A percentile compares a stretch with the other conserved stretches of the same genome.
phyloP scores from a whole-genome alignment of 345 rosid genomes.

The Salix caprea region DNA sequence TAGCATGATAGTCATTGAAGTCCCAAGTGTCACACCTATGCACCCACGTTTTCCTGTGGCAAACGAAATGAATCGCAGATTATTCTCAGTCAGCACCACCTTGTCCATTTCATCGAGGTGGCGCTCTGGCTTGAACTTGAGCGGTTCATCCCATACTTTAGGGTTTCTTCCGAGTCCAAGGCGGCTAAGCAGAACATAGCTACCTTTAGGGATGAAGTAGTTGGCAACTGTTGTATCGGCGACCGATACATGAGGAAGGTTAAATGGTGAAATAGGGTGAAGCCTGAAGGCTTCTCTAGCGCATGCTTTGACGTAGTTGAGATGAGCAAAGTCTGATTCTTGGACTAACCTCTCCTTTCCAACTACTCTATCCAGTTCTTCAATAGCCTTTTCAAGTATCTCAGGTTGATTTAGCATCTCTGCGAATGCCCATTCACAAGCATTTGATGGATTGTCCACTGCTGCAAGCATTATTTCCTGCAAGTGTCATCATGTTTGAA shows the following conservation, averaged over 20 bases:
- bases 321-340: constrained; percentile 40
- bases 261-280: constrained; percentile 46
- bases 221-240: constrained; percentile 26
- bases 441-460: constrained; percentile 60
- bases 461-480: constrained; percentile 52
- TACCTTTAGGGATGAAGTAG: constrained; percentile 55
- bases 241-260: constrained; percentile 38
- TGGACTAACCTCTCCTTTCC: constrained; percentile 48
- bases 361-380: constrained; percentile 43
- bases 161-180: constrained; percentile 45
- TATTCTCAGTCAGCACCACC: constrained; percentile 31
- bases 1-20: constrained; percentile 19
- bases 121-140: constrained; percentile 41
- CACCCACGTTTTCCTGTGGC: constrained; percentile 52
- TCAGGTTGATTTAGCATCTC: constrained; percentile 53
- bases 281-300: constrained; percentile 48
- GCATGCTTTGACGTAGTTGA: constrained; percentile 49
- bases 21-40: constrained; percentile 4
- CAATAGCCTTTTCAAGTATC: constrained; percentile 34
- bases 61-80: constrained; percentile 36
- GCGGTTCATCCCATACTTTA: constrained; percentile 43
- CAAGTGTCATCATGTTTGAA: not conserved
- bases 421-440: constrained; percentile 48
- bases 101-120: constrained; percentile 22
- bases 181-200: constrained; percentile 42